Evolutionary conservation across 169 alveolate species (phyloP).

Genomic region (Babesia ovata): DNA sequence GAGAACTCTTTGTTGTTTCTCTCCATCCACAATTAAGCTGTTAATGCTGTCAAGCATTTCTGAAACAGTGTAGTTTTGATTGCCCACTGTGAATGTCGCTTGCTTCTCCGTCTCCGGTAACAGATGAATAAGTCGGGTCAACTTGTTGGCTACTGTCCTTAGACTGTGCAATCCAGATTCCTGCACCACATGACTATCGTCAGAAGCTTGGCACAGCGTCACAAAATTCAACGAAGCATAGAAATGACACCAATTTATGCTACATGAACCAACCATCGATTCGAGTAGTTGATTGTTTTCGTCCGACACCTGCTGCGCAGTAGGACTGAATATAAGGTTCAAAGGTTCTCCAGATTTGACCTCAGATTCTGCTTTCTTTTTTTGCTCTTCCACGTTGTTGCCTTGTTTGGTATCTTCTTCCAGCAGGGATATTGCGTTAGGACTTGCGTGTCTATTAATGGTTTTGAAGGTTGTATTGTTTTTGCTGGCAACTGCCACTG

Average conservation of each 20-base stretch:
- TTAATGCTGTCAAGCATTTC: conserved; percentile 38
- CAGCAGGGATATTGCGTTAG: neutral
- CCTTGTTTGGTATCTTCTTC: neutral
- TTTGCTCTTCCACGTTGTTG: neutral
- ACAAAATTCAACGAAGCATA: neutral
- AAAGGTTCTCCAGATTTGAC: conserved; percentile 12
- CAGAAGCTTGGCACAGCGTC: neutral
- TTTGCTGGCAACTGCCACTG: neutral
- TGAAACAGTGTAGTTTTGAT: conserved; percentile 38
- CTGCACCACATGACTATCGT: conserved; percentile 22
- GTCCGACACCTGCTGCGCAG: conserved; percentile 41
- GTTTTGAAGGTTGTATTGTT: neutral
- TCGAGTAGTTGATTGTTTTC: conserved; percentile 25
- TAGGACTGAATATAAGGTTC: conserved; percentile 39
- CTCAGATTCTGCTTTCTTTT: neutral
- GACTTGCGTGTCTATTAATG: conserved; percentile 8
- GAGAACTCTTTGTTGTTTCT: conserved; percentile 38
- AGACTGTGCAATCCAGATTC: conserved; percentile 52
- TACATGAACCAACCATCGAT: conserved; percentile 7
- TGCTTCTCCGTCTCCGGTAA: conserved; percentile 31
- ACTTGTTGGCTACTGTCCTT: conserved; percentile 18
- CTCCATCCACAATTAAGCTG: conserved; percentile 45
- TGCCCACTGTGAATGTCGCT: conserved; percentile 32
- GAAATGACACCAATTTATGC: neutral
- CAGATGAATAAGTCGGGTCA: conserved; percentile 28